Evolutionary conservation across 2,329 filamentous ascomycete species (phyloP).

Genomic region (Aspergillus neoniger): DNA sequence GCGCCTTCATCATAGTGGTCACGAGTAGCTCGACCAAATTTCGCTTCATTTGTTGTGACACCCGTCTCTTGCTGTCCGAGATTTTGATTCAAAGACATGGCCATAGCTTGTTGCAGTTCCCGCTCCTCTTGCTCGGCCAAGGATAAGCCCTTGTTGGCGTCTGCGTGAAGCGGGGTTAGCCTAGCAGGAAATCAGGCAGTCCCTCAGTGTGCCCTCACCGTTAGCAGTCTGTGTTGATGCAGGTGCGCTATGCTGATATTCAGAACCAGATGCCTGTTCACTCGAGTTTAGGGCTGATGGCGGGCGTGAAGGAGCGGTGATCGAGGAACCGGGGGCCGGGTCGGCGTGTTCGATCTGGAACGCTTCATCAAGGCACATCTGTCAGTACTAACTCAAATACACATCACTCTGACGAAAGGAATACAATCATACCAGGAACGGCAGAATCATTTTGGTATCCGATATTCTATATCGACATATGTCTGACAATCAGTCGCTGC

Average conservation of each 20-base stretch:
- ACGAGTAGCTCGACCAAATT: conserved; percentile 58
- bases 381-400: conserved; percentile 12
- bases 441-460: conserved; percentile 29
- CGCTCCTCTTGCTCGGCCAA: conserved; percentile 48
- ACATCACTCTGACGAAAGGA: not conserved
- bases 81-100: conserved; percentile 47
- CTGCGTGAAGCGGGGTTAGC: conserved; percentile 26
- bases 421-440: conserved; percentile 27
- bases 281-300: conserved; percentile 46
- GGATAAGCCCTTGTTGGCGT: conserved; percentile 35
- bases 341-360: conserved; percentile 43
- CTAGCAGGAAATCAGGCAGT: not conserved
- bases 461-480: conserved; percentile 18
- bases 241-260: conserved; percentile 27
- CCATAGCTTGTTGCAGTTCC: conserved; percentile 49
- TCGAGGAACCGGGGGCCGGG: conserved; percentile 36
- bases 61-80: conserved; percentile 58
- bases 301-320: conserved; percentile 49
- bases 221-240: conserved; percentile 31
- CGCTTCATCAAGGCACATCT: conserved; percentile 25
- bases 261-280: conserved; percentile 23
- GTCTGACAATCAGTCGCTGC: conserved; percentile 14
- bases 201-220: conserved; percentile 25
- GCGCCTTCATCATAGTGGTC: conserved; percentile 55
- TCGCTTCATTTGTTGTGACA: conserved; percentile 44